Base-by-base conservation (phyloP, 257 asterid genomes). In the Linaria vulgaris region DNA sequence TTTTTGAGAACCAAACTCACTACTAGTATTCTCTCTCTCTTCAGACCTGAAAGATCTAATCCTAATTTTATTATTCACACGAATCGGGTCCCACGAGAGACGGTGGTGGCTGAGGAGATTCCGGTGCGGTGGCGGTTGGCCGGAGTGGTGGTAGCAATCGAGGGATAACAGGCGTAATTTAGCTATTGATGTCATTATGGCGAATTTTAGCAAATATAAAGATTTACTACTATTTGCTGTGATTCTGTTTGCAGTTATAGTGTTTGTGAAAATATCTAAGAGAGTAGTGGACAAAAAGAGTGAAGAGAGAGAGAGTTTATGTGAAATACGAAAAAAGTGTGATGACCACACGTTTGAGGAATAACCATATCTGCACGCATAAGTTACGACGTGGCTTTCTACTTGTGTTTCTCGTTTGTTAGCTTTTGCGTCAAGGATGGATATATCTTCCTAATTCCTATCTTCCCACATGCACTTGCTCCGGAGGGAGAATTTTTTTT, bases 291-390 rank as follows among this genome's bases (percentile, higher is more conserved):
- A 22, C 9, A 61, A n/a, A 24, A 1, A 31, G n/a, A n/a, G n/a
- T n/a, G n/a, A n/a, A 27, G 56, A 69, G 34, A 64, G 24, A 48
- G 1, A 3, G 51, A 46, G 69, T 17, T 44, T 6, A 27, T 55
- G 69, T 43, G 4, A 4, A 15, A 8, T 9, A 15, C 44, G 16
- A 4, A 12, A 15, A 25, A 24, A 79, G 88, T 83, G 95, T 83
- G 95, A 79, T 67, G 80, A 65, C 97, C 97, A 87, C 92, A 90
- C 94, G 97, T 90, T 83, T 70, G 8, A 23, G 80, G 73, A 77
- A 76, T 27, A 72, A 69, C 78, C 82, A 83, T 70, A 87, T 87
- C 94, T 64, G 50, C 74, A 84, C 80, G 82, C 71, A 69, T 75
- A 43, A 0, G 44, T 15, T 38, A 48, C 10, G 12, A 80, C 91